Evolutionary conservation across 1,284 basidiomycete genomes (phyloP).

Genomic region (Fomitopsis palustris): DNA sequence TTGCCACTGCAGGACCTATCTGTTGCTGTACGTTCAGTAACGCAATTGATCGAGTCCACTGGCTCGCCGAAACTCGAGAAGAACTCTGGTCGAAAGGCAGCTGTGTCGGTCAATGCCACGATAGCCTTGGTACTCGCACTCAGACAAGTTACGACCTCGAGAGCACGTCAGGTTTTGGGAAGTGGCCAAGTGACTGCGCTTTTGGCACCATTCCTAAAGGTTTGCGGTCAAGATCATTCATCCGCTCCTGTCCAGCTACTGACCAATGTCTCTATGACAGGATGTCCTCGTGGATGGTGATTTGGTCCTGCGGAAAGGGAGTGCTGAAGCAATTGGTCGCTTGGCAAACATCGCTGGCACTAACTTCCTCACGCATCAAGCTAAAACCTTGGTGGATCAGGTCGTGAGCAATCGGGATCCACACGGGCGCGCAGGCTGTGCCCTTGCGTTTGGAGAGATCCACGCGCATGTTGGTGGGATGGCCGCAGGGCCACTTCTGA

Average conservation of each 20-base stretch:
- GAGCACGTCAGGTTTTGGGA: slow-evolving; percentile 62
- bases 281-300: slow-evolving; percentile 85
- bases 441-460: slow-evolving; percentile 91
- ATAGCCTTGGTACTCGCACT: slow-evolving; percentile 81
- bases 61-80: slow-evolving; percentile 82
- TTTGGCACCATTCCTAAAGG: slow-evolving; percentile 79
- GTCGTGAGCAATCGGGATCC: slow-evolving; percentile 97
- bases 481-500: slow-evolving; percentile 90
- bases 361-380: slow-evolving; percentile 82
- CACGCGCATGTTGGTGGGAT: slow-evolving; percentile 92
- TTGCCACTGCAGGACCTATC: slow-evolving; percentile 78
- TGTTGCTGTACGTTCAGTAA: slow-evolving; percentile 65
- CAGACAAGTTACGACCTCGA: slow-evolving; percentile 50
- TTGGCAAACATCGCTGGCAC: slow-evolving; percentile 84
- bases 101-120: slow-evolving; percentile 80
- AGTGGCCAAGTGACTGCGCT: slow-evolving; percentile 64
- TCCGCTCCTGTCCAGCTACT: too few relatives aligned
- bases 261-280: slow-evolving; percentile 30
- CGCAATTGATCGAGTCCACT: slow-evolving; percentile 67
- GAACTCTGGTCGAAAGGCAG: slow-evolving; percentile 87
- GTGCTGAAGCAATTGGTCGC: slow-evolving; percentile 91
- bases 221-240: slow-evolving; percentile 19
- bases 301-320: slow-evolving; percentile 69
- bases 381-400: slow-evolving; percentile 91
- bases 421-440: slow-evolving; percentile 90